Evolutionary conservation across 768 basidiomycete genomes (phyloP), one percentile per base, ranked within the genome.

Genomic region (Mycena vitilis): DNA sequence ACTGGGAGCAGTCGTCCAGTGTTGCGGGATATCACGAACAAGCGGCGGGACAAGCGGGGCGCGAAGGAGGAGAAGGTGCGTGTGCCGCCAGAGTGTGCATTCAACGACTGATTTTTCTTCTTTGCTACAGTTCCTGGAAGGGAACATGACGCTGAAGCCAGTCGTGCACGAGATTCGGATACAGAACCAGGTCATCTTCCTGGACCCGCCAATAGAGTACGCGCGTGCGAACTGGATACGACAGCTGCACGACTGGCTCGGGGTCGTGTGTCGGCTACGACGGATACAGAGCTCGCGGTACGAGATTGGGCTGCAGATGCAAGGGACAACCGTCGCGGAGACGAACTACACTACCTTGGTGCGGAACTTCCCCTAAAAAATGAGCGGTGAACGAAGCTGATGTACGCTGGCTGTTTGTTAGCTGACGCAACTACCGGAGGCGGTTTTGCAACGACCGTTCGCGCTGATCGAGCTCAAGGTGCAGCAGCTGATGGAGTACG

Each of bases 181-280:
- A 86, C 94, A 96, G 76, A 98, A 99, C 77, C 98, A 99, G 77
- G 95, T 98, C 71, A 98, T 99, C 79, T 99, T 98, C 83, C 85
- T 99, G 59, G 97, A 99, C 77, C 98, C 98, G 34, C 98, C 98
- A 66, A 95, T 98, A 82, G 97, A 99, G 78, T 89, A 94, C 73
- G 95, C 97, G 0, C 89, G 96, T 48, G 89, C 92, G 57, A 92
- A 87, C 11, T 98, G 96, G 96, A 87, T 96, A 68, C 87, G 86
- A 52, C 93, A 96, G 76, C 80, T 98, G 68, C 96, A 99, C 73
- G 91, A 92, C 66, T 95, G 95, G 91, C 83, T 98, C 16, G 94
- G 95, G 59, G 87, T 98, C 60, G 88, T 99, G 22, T 99, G 98
- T 77, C 87, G 93, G 34, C 81, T 98, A 70, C 88, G 87, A 30